Base-by-base conservation (phyloP, 225 moss, liverwort and hornwort genomes). In the Asterella californica region DNA sequence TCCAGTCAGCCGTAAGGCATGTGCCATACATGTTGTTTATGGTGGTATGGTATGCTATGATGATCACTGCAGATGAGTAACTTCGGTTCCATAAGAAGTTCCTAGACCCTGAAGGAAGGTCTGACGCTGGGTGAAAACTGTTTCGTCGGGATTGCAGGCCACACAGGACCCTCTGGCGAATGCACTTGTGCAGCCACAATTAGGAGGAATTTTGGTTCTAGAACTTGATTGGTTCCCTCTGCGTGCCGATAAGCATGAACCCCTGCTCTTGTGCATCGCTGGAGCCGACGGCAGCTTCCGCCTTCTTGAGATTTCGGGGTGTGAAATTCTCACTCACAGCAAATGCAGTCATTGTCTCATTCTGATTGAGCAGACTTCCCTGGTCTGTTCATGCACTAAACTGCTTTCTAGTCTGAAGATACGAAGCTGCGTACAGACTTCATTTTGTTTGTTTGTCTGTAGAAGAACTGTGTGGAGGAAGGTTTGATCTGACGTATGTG, bases 221-320 rank as follows among this genome's bases (percentile, higher is more conserved):
- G 99, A 99, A 88, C 85, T 99, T 80, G 99, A 99, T 78, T 99
- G 99, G 99, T 93, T 95, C 70, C 99, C 99, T 21, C 83, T 95
- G 82, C 91, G 95, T 67, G 89, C 93, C 82, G 99, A 99, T 84
- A 99, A 91, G 88, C 89, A 92, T 79, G 99, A 95, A 86, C 99
- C 99, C 72, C 82, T 99, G 79, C 86, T 99, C 52, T 88, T 99
- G 88, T 99, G 99, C 81, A 86, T 99, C 49, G 93, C 90, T 55
- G 99, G 99, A 82, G 99, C 99, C 72, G 99, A 99, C 85, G 95
- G 99, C 74, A 99, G 95, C 78, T 99, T 93, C 85, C 99, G 99
- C 78, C 90, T 95, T 78, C 89, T 95, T 70, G 95, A 99, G 83
- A 89, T 99, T 89, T 88, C 89, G 64, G 93, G 86, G 96, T 93